Base-by-base conservation (phyloP, 345 rosid species). In the Chamaenerion angustifolium region DNA sequence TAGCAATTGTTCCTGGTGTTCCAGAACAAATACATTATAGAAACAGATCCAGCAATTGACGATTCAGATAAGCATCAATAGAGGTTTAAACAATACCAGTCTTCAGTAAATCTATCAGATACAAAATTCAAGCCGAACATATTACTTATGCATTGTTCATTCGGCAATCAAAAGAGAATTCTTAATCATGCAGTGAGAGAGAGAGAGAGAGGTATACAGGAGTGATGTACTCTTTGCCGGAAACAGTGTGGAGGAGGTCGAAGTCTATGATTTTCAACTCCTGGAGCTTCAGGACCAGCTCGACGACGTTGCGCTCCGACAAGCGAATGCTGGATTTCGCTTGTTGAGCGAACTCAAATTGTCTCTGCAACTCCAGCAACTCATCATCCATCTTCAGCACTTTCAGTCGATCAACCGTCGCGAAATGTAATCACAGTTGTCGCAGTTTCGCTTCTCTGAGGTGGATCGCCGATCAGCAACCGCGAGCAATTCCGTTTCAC, bases 141-240 rank as follows among this genome's bases (percentile, higher is more conserved):
- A 31, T 31, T 4, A 31, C 37, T 31, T 5, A 31, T 0, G 10
- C 37, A 3, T 5, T 31, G 37, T 31, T 31, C 37, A 31, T 31
- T 31, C 37, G 37, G 8, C 37, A 31, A 31, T 31, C 37, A 16
- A 44, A 62, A 18, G 15, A 57, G 18, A 25, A 45, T 49, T 15
- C 10, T 15, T 4, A n/a, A 44, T 19, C 18, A 19, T 21, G 42
- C 4, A 40, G 13, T n/a, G 8, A 15, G 50, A 44, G 49, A 40
- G 37, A 19, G 23, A 1, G 44, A 55, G 42, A 49, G 55, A 46
- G 53, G 19, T 25, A 46, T 61, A 85, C 98, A 16, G 88, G 83
- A 68, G 98, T 86, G 70, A 90, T 90, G 76, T 77, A 86, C 66
- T 90, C 95, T 51, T 86, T 86, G 55, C 98, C 98, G 46, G 95